A percentile compares a stretch with the other conserved stretches of the same genome.
phyloP scores from a whole-genome alignment of 2,329 filamentous ascomycete species.

The Aureobasidium sp. region DNA sequence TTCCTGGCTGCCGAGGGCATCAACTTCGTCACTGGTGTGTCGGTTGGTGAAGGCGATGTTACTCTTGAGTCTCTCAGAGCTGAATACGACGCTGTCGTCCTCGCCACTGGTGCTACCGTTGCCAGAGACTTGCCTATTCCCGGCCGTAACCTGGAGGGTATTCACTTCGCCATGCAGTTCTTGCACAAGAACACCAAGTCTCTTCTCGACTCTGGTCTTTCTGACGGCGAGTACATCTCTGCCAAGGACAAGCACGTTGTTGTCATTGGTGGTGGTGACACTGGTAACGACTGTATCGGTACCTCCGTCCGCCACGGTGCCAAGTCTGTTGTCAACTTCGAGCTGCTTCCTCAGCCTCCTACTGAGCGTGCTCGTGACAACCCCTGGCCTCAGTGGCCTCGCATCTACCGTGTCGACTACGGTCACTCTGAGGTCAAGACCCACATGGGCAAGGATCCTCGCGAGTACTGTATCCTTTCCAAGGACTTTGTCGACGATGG shows the following conservation, averaged over 20 bases:
- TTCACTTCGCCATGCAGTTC: constrained; percentile 97
- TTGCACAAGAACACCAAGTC: constrained; percentile 97
- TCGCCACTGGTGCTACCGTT: constrained; percentile 88
- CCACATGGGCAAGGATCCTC: constrained; percentile 91
- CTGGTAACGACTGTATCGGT: constrained; percentile 95
- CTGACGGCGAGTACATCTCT: constrained; percentile 79
- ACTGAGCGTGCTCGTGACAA: constrained; percentile 87
- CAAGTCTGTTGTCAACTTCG: constrained; percentile 94
- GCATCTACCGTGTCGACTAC: constrained; percentile 97
- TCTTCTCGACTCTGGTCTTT: constrained; percentile 80
- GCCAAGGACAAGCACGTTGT: constrained; percentile 94
- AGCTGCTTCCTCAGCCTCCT: constrained; percentile 86
- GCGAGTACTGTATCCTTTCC: constrained; percentile 97
- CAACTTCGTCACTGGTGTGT: constrained; percentile 67
- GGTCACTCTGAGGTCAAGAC: constrained; percentile 93
- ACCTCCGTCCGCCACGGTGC: constrained; percentile 92
- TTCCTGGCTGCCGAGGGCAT: constrained; percentile 89
- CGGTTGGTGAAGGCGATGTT: constrained; percentile 64
- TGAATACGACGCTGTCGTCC: constrained; percentile 73
- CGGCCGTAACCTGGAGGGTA: constrained; percentile 76
- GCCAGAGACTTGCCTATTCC: constrained; percentile 88
- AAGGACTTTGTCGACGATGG: constrained; percentile 93
- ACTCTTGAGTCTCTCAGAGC: constrained; percentile 64
- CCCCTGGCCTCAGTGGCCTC: constrained; percentile 97
- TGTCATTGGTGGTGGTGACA: constrained; percentile 95